Evolutionary conservation across 73 alveolate genomes (phyloP).

Genomic region (Urostyla sp.): DNA sequence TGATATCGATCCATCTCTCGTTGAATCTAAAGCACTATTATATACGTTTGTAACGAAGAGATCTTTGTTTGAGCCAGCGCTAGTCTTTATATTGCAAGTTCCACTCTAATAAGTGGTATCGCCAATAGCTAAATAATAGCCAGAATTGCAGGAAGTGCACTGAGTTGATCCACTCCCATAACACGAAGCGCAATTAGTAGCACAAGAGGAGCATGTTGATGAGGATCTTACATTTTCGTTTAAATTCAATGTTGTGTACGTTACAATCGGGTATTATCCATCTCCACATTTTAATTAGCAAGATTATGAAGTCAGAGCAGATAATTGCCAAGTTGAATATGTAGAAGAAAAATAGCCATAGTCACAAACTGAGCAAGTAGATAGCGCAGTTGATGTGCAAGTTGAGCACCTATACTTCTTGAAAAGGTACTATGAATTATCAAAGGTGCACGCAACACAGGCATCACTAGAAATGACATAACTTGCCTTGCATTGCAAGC

Average conservation of each 20-base stretch:
- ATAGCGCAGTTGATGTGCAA: neutral
- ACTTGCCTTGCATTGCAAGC: too few species aligned
- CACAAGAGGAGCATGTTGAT: constrained; percentile 11
- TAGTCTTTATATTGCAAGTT: neutral
- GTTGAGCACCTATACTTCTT: constrained; percentile 38
- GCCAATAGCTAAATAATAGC: constrained; percentile 15
- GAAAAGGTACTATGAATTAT: neutral
- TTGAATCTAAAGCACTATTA: neutral
- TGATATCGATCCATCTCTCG: constrained; percentile 18
- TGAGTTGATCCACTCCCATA: constrained; percentile 9
- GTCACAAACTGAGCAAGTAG: neutral
- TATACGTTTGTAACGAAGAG: constrained; percentile 30
- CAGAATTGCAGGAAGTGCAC: constrained; percentile 25
- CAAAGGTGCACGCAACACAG: too few species aligned
- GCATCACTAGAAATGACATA: too few species aligned
- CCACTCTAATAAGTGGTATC: constrained; percentile 8
- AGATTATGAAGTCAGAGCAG: neutral
- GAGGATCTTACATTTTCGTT: constrained; percentile 5
- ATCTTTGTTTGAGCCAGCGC: neutral
- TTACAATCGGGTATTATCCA: neutral
- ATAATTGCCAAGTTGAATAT: constrained; percentile 7
- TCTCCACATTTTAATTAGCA: constrained; percentile 37
- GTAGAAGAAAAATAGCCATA: constrained; percentile 18
- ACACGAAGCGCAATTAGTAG: constrained; percentile 10
- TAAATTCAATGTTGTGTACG: neutral